Percentiles rank a stretch among this genome's conserved stretches.
Evolutionary conservation across 768 basidiomycete genomes (phyloP).

Genomic region (Rickenella mellea): DNA sequence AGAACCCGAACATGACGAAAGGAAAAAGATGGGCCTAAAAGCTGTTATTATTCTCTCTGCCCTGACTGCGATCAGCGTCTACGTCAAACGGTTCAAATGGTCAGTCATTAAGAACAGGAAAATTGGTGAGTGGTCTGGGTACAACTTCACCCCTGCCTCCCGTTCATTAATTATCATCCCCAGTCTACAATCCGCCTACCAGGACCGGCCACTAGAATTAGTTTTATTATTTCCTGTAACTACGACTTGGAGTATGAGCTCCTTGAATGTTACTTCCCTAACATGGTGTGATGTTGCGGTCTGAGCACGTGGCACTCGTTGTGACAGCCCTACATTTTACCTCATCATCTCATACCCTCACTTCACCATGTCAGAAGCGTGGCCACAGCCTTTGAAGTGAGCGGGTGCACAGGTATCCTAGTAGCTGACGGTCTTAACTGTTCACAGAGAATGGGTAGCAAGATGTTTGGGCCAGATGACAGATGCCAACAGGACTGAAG

Average conservation of each 20-base stretch:
- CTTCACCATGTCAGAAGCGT: constrained; percentile 43
- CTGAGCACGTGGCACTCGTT: too few relatives aligned
- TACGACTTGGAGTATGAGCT: constrained; percentile 1
- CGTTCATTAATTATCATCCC: constrained; percentile 1
- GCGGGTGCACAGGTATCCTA: constrained; percentile 10
- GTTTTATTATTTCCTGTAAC: too few relatives aligned
- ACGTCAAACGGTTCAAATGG: constrained; percentile 97
- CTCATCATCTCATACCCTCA: too few relatives aligned
- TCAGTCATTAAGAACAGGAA: constrained; percentile 86
- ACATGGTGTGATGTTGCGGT: constrained; percentile 12
- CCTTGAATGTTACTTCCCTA: constrained; percentile 19
- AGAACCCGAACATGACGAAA: constrained; percentile 95
- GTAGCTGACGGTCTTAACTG: constrained; percentile 10
- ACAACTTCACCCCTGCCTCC: constrained; percentile 5
- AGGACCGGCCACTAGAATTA: constrained; percentile 25
- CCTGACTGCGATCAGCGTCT: constrained; percentile 71
- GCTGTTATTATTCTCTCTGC: constrained; percentile 89
- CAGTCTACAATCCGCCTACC: constrained; percentile 31
- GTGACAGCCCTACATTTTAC: too few relatives aligned
- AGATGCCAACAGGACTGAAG: constrained; percentile 75
- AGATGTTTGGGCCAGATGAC: constrained; percentile 89
- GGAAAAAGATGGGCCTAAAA: constrained; percentile 95
- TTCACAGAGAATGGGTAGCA: constrained; percentile 84
- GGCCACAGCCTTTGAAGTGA: constrained; percentile 76
- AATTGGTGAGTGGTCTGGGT: constrained; percentile 49